phyloP scores from a whole-genome alignment of 257 asterid genomes.

The Cruciata laevipes region DNA sequence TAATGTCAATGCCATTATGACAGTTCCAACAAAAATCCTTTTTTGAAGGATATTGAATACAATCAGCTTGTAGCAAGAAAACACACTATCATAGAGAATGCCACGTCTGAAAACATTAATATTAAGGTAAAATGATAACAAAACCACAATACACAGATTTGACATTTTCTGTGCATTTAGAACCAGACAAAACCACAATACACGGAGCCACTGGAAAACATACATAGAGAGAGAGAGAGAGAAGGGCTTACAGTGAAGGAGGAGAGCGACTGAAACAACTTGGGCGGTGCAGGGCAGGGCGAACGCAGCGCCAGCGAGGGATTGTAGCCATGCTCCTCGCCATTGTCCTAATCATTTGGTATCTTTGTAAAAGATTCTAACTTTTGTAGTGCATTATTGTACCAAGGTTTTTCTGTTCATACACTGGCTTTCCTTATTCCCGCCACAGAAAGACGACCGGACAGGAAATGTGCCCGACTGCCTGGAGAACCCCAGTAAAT shows the following conservation, averaged over 20 bases:
- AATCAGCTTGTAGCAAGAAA: no score
- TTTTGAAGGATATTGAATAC: no score
- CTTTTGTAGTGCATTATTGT: background rate
- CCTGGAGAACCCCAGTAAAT: background rate
- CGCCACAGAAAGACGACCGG: conserved; percentile 1
- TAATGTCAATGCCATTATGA: background rate
- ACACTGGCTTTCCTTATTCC: conserved; percentile 1
- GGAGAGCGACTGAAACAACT: conserved; percentile 27
- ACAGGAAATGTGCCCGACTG: background rate
- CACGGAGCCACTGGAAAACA: background rate
- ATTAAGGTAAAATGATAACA: background rate
- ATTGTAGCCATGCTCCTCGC: conserved; percentile 54
- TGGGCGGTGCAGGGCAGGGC: conserved; percentile 32
- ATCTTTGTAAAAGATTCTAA: background rate
- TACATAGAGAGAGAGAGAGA: background rate
- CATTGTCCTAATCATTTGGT: conserved; percentile 34
- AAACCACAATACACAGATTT: background rate
- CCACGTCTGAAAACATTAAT: background rate
- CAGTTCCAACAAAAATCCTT: background rate
- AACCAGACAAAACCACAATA: background rate
- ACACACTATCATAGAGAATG: background rate
- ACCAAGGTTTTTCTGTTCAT: background rate
- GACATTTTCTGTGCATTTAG: background rate
- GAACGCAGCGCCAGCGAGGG: conserved; percentile 58
- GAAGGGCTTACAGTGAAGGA: conserved; percentile 17